These are phyloP conservation scores for Cephaloascus albidus DNA, from an alignment of 805 yeast species.

Conservation along the genomic window DNA sequence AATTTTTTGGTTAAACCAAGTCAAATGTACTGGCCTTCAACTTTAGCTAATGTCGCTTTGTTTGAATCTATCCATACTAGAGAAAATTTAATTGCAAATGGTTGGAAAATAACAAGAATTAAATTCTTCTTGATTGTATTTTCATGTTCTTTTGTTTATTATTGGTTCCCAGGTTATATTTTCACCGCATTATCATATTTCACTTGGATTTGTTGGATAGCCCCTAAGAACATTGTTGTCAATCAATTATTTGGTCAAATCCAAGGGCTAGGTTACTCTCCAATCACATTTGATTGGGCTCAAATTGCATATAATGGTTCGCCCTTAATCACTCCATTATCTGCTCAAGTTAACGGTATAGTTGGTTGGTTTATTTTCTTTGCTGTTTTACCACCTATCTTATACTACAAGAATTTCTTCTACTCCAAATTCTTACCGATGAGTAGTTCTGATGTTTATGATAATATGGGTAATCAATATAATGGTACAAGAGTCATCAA, in stretches of 20 bases:
- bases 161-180: slow-evolving; percentile 54
- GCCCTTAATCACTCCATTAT: slow-evolving; percentile 56
- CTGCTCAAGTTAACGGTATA: slow-evolving; percentile 31
- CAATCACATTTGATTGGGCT: slow-evolving; percentile 64
- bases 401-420: slow-evolving; percentile 50
- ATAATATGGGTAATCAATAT: slow-evolving; percentile 40
- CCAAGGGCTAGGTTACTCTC: slow-evolving; percentile 56
- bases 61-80: slow-evolving; percentile 40
- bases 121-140: slow-evolving; percentile 36
- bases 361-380: slow-evolving; percentile 39
- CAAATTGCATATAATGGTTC: slow-evolving; percentile 50
- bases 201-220: slow-evolving; percentile 61
- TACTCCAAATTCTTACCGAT: slow-evolving; percentile 53
- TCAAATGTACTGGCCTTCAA: slow-evolving; percentile 64
- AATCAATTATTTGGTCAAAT: slow-evolving; percentile 57
- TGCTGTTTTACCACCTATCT: slow-evolving; percentile 45
- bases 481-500: slow-evolving; percentile 40
- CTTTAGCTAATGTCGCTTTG: slow-evolving; percentile 50
- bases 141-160: slow-evolving; percentile 33
- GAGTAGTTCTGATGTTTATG: slow-evolving; percentile 37
- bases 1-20: slow-evolving; percentile 54
- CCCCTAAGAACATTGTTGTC: slow-evolving; percentile 47
- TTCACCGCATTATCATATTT: slow-evolving; percentile 51
- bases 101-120: slow-evolving; percentile 52
- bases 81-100: slow-evolving; percentile 40